Base-by-base conservation (phyloP, 805 yeast genomes). In the Brettanomyces custersianus region DNA sequence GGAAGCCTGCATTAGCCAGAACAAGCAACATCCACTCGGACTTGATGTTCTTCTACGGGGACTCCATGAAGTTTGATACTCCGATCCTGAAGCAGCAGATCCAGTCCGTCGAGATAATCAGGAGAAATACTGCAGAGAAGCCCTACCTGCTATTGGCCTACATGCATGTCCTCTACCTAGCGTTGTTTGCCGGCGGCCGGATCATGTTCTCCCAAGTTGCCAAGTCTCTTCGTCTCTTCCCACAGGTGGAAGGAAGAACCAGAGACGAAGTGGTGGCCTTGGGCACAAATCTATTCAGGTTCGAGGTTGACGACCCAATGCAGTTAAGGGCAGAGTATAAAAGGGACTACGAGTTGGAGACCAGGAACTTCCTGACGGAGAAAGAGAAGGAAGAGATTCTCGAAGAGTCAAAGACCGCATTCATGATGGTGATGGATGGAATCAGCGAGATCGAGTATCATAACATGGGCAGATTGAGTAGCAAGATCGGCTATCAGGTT, bases 111-210 rank as follows among this genome's bases (percentile, higher is more conserved):
- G 55, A 77, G 26, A 86, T 80, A 52, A 80, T 84, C 38, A 59
- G 63, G 26, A 53, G 59, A 33, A 67, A 66, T 7, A 70, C 80
- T 24, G 51, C 51, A 29, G 76, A 70, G 31, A 77, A 79, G 49
- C 94, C 95, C 6, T 73, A 80, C 46, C 57, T 82, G 16, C 57
- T 84, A 25, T 63, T 84, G 32, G 92, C 94, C 4, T 84, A 84
- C 56, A 74, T 85, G 63, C 95, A 84, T 54, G 92, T 82, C 33
- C 69, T 84, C 74, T 84, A 84, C 58, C 61, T 84, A 51, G 94
- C 92, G 0, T 67, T 84, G 34, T 84, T 84, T 62, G 94, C 94
- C 2, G 95, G 95, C 34, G 94, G 94, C 13, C 66, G 77, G 43
- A 65, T 84, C 23, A 68, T 85, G 74, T 63, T 79, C 40, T 76